Conservation (phyloP, 495 filamentous ascomycete species). For the Patellaria atrata region DNA sequence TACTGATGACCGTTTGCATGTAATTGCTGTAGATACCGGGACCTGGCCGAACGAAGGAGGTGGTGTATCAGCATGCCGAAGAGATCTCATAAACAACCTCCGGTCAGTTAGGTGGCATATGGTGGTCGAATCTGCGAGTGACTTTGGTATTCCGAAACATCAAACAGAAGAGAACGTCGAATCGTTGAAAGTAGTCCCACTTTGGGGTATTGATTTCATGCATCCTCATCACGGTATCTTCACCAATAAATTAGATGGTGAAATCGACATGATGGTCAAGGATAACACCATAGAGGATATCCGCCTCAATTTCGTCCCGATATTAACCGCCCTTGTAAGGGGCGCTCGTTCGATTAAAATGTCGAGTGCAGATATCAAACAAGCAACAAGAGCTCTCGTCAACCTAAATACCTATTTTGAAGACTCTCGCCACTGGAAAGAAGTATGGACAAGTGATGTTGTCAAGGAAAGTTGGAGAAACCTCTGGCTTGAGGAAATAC, state of each 20-base stretch:
- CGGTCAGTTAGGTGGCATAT: constrained; percentile 50
- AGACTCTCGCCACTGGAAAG: constrained; percentile 45
- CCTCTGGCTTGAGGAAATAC: constrained; percentile 46
- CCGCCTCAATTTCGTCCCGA: constrained; percentile 46
- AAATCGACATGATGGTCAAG: constrained; percentile 40
- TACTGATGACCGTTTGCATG: constrained; percentile 41
- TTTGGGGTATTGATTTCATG: constrained; percentile 52
- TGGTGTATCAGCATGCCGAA: constrained; percentile 52
- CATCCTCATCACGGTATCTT: constrained; percentile 51
- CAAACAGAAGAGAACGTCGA: constrained; percentile 53
- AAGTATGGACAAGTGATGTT: constrained; percentile 46
- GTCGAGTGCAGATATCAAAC: constrained; percentile 36
- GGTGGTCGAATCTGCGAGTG: constrained; percentile 50
- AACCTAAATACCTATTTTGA: constrained; percentile 50
- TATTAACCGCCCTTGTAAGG: constrained; percentile 43
- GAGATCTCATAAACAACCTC: constrained; percentile 52
- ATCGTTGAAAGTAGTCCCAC: constrained; percentile 48
- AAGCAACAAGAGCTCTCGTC: constrained; percentile 42
- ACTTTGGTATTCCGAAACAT: constrained; percentile 50
- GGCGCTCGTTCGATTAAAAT: constrained; percentile 40
- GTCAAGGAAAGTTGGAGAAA: constrained; percentile 48
- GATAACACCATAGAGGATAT: constrained; percentile 42
- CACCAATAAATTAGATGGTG: constrained; percentile 44
- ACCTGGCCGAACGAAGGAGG: constrained; percentile 56
- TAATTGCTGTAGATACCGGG: constrained; percentile 48